A percentile compares a stretch with the other conserved stretches of the same genome.
Evolutionary conservation across 2,329 filamentous ascomycete species (phyloP).

Genomic region (Elsinoe arachidis): DNA sequence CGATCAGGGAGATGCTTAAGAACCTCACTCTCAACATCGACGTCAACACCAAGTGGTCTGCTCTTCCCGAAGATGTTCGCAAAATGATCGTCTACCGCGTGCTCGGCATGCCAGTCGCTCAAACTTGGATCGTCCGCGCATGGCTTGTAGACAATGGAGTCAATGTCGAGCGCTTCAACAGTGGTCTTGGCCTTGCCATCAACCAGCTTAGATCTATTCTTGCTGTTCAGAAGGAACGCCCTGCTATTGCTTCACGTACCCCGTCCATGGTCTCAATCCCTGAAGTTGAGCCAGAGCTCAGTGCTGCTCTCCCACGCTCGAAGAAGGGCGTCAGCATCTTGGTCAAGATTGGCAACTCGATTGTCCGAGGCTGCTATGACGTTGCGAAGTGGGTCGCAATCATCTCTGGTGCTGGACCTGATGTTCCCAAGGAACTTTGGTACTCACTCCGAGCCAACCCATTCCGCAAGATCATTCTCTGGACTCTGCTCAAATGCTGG

Average conservation of each 20-base stretch:
- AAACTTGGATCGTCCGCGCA: background rate
- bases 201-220: conserved; percentile 5
- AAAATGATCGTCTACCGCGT: conserved; percentile 15
- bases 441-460: conserved; percentile 11
- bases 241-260: background rate
- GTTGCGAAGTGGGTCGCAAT: conserved; percentile 15
- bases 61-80: conserved; percentile 14
- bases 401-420: conserved; percentile 15
- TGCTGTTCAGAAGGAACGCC: conserved; percentile 6
- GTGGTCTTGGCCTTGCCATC: conserved; percentile 7
- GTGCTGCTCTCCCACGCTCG: conserved; percentile 8
- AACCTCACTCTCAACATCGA: conserved; percentile 15
- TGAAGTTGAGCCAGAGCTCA: conserved; percentile 11
- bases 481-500: conserved; percentile 16
- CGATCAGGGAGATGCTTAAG: conserved; percentile 13
- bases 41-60: conserved; percentile 13
- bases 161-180: conserved; percentile 4
- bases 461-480: conserved; percentile 9
- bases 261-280: background rate
- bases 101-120: conserved; percentile 5
- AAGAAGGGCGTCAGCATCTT: background rate
- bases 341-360: background rate
- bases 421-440: conserved; percentile 15
- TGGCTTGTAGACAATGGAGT: conserved; percentile 14
- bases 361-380: conserved; percentile 4